These are phyloP conservation scores for Neobulgaria alba DNA, from an alignment of 2,329 filamentous ascomycete species.

Conservation along the genomic window DNA sequence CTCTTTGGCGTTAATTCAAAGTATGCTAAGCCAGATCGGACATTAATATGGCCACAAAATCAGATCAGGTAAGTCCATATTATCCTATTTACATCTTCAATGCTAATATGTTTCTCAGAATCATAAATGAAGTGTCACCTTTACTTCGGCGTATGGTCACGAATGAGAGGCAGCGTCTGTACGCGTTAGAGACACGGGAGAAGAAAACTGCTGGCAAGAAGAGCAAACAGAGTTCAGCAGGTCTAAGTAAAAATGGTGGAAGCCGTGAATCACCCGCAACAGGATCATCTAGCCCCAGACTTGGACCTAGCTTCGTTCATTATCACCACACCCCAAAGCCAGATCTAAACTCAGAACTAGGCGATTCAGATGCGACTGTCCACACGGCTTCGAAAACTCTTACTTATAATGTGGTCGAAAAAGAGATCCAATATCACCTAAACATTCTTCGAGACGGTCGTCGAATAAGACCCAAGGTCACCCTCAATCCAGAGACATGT, in stretches of 20 bases:
- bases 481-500: constrained; percentile 14
- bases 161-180: constrained; percentile 28
- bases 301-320: too few species aligned
- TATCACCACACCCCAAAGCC: background rate
- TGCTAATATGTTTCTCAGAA: constrained; percentile 17
- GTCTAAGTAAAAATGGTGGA: background rate
- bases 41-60: constrained; percentile 24
- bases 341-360: background rate
- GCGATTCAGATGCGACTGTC: background rate
- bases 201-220: constrained; percentile 7
- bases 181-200: constrained; percentile 20
- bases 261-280: background rate
- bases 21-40: constrained; percentile 11
- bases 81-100: background rate
- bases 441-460: constrained; percentile 20
- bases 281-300: background rate
- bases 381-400: background rate
- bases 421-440: constrained; percentile 16
- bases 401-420: background rate
- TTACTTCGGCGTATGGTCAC: constrained; percentile 28
- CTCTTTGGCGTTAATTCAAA: constrained; percentile 18
- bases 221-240: background rate
- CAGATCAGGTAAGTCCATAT: constrained; percentile 22
- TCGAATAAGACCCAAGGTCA: constrained; percentile 16
- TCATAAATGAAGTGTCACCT: constrained; percentile 23